Conservation (phyloP, 106 monocot species). For the Posidonia australis region DNA sequence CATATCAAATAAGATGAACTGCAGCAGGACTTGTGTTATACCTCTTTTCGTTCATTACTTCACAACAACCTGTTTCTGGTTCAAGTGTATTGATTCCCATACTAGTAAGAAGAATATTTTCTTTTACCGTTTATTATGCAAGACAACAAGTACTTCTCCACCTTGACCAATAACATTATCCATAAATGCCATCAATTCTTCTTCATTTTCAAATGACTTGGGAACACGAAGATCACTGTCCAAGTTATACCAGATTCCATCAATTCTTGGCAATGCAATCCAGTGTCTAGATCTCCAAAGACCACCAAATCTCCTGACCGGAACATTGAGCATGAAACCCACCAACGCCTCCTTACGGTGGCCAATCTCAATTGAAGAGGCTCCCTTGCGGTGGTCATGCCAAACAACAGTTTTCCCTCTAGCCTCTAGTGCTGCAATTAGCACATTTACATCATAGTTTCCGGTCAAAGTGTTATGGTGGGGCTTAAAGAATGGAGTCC, state of each 20-base stretch:
- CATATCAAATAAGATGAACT: too few species aligned
- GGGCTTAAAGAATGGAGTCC: slow-evolving; percentile 72
- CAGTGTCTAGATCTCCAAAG: slow-evolving; percentile 84
- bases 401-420: slow-evolving; percentile 53
- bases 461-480: slow-evolving; percentile 78
- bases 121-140: slow-evolving; percentile 30
- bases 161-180: slow-evolving; percentile 35
- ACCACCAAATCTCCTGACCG: slow-evolving; percentile 42
- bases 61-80: too few species aligned
- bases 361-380: slow-evolving; percentile 43
- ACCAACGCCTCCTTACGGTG: slow-evolving; percentile 21
- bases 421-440: slow-evolving; percentile 61
- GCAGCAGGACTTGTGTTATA: too few species aligned
- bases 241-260: slow-evolving; percentile 76
- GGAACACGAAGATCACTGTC: slow-evolving; percentile 72
- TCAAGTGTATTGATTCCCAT: too few species aligned
- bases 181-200: slow-evolving; percentile 34
- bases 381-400: slow-evolving; percentile 73
- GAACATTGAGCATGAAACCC: slow-evolving; percentile 75
- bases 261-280: slow-evolving; percentile 48
- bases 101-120: too few species aligned
- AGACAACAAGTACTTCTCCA: slow-evolving; percentile 55
- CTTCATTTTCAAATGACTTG: slow-evolving; percentile 25
- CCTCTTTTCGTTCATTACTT: too few species aligned
- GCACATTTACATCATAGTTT: slow-evolving; percentile 94